Evolutionary conservation across 805 yeast genomes (phyloP), one percentile per base, ranked within the genome.

Genomic region (Teunomyces aglyptinius): DNA sequence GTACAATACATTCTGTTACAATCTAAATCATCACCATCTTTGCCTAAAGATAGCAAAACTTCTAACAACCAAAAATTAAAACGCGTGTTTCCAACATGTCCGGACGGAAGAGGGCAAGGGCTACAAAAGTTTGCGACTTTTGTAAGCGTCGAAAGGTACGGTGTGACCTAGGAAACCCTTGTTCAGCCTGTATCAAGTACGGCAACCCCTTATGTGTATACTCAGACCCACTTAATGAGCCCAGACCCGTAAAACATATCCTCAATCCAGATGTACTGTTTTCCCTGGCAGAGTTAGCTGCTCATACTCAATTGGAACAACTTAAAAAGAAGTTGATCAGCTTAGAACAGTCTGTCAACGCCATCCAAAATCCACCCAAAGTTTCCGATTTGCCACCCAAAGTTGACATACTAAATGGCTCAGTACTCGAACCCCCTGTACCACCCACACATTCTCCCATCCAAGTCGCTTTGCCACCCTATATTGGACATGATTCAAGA

Each of bases 71-170:
- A 7, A 24, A 24, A 24, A 24, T 24, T 5, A 6, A 19, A n/a
- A 20, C 18, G n/a, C 39, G 33, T 29, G 33, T 4, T 29, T 6
- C 18, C 6, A n/a, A 35, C 10, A 39, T 39, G 42, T 18, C 42
- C 6, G 34, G 41, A 16, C 40, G 46, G 46, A 63, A 63, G 46
- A 51, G 67, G 19, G 53, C 56, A 19, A 52, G 79, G 41, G 66
- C 67, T n/a, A 57, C 71, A 4, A 65, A 69, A 39, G 83, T 82
- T 7, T 79, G 84, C 53, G 78, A 73, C 49, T 65, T 63, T 45
- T 79, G 84, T 51, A 60, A 82, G 13, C 57, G 56, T 45, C 65
- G 77, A 35, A 79, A 79, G 53, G 71, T 76, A 48, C 77, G 76
- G 51, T 79, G 84, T 54, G 77, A 79, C 55, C 80, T 82, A 0